Evolutionary conservation across 106 monocot species (phyloP), one percentile per base, ranked within the genome.

Genomic region (Alisma plantagoaquatica): DNA sequence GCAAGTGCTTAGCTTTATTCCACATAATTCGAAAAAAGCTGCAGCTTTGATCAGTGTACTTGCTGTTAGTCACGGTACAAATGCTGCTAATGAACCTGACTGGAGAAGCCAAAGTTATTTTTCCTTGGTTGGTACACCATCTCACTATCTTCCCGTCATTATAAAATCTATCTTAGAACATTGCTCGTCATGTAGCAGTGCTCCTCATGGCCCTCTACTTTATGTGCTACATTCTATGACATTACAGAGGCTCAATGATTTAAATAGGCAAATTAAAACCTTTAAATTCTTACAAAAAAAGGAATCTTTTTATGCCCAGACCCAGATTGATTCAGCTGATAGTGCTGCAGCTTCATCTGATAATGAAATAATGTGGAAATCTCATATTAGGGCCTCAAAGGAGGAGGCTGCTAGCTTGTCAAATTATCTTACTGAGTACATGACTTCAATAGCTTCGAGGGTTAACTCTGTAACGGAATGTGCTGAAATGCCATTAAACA

Each of bases 161-260:
- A 76, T 81, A 31, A 32, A 68, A 33, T 29, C 15, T 62, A 33
- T 81, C 47, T 61, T 62, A 41, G 38, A 66, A 24, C 43, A 18
- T 60, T 52, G 75, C 61, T 30, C 75, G 41, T 55, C 26, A 24
- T 50, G 27, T 22, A 68, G 41, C 31, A 63, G 44, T 47, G 10
- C 61, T 53, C 32, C 16, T 3, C 61, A 48, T 71, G 58, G 68
- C 44, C 62, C 77, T 23, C 72, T 96, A 51, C 46, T 63, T 62
- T 88, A 77, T 75, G 55, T 78, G 46, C 24, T 88, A 32, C 66
- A 67, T 47, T 29, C 69, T 20, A 78, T 81, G 75, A 72, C 65
- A 27, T 53, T 96, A 44, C 80, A 88, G 62, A 77, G 88, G 63
- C 66, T 88, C 18, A 54, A 24, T 67, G 81, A 88, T 64, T 60